Percentiles rank a stretch among this genome's conserved stretches.
Evolutionary conservation across 345 rosid genomes (phyloP).

Genomic region (Euphorbia lathyris): DNA sequence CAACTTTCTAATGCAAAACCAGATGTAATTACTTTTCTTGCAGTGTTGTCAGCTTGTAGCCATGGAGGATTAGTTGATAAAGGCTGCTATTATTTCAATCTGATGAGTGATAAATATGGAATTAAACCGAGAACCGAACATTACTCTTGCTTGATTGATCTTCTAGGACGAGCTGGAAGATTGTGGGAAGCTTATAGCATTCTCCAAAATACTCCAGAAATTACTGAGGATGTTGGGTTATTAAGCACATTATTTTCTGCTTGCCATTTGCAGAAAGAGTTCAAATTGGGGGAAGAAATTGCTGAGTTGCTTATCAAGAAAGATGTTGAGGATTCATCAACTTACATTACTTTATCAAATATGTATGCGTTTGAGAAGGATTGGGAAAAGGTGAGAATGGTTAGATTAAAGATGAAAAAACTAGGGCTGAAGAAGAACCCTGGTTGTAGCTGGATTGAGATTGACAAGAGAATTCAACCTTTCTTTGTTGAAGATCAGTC

Average conservation of each 20-base stretch:
- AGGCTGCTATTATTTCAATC: conserved; percentile 43
- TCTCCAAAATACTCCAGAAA: conserved; percentile 36
- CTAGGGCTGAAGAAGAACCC: conserved; percentile 59
- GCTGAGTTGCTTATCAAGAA: conserved; percentile 42
- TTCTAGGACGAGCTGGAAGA: conserved; percentile 68
- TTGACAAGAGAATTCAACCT: conserved; percentile 42
- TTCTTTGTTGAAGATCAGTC: conserved; percentile 50
- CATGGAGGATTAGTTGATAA: conserved; percentile 63
- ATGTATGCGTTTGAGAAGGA: conserved; percentile 48
- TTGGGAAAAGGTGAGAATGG: conserved; percentile 59
- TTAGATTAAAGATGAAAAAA: conserved; percentile 58
- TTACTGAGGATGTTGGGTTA: conserved; percentile 43
- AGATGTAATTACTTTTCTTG: conserved; percentile 58
- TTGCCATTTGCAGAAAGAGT: conserved; percentile 46
- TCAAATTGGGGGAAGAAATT: conserved; percentile 48
- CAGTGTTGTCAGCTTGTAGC: conserved; percentile 67
- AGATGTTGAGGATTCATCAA: conserved; percentile 45
- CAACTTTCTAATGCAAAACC: conserved; percentile 42
- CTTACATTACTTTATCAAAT: conserved; percentile 43
- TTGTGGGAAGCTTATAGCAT: conserved; percentile 58
- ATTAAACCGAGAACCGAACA: conserved; percentile 54
- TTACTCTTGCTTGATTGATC: conserved; percentile 72
- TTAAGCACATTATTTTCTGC: conserved; percentile 65
- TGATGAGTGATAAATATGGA: conserved; percentile 37
- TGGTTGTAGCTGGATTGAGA: conserved; percentile 80